Evolutionary conservation across 73 alveolate genomes (phyloP).

Genomic region (Loxodes magnus): DNA sequence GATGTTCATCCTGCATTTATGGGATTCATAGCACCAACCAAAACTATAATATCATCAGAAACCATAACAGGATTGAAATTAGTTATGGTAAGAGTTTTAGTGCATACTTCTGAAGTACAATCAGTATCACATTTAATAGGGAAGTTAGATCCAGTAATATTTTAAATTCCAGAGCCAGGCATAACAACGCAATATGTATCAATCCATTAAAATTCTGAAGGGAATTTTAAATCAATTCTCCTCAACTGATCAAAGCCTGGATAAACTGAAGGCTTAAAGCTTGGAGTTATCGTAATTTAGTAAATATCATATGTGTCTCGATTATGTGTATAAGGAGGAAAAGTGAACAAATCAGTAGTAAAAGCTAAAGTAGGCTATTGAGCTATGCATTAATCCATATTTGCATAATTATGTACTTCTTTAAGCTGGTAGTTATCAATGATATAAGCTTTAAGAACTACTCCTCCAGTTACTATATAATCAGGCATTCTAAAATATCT

Average conservation of each 20-base stretch:
- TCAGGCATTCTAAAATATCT: background rate
- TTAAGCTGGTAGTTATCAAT: background rate
- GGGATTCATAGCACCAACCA: constrained; percentile 12
- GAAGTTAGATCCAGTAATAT: background rate
- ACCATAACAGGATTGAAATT: constrained; percentile 2
- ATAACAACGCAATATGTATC: background rate
- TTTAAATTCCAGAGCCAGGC: constrained; percentile 4
- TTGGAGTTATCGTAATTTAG: constrained; percentile 8
- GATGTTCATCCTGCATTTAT: background rate
- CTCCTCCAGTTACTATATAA: background rate
- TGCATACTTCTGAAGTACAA: background rate
- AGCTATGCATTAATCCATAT: background rate
- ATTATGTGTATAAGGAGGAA: too few relatives aligned
- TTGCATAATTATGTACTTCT: constrained; percentile 7
- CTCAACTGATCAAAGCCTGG: background rate
- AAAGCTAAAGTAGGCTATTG: background rate
- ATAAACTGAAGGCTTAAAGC: too few relatives aligned
- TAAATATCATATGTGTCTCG: constrained; percentile 10
- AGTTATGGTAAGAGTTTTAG: background rate
- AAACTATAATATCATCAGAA: background rate
- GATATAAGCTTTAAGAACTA: constrained; percentile 3
- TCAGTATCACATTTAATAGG: constrained; percentile 4
- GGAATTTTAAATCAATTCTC: constrained; percentile 7
- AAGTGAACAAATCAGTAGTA: background rate
- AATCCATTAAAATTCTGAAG: constrained; percentile 2